A percentile compares a stretch with the other conserved stretches of the same genome.
Conservation (phyloP, 2,329 filamentous ascomycete genomes). For the Setomelanomma holmii region DNA sequence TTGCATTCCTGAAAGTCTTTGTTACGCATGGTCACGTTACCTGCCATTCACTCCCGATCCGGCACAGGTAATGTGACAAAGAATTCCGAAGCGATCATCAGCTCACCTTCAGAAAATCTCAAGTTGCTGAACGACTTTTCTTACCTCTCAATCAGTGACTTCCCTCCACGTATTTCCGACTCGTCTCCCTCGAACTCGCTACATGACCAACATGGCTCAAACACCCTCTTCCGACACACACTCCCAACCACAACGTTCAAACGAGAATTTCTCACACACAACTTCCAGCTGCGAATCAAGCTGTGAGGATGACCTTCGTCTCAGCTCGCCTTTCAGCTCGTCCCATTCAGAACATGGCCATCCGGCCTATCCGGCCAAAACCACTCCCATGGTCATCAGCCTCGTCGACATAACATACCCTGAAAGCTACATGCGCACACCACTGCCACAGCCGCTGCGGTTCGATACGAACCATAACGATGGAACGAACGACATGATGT, state of each 20-base stretch:
- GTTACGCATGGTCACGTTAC: conserved; percentile 29
- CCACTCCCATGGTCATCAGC: neutral
- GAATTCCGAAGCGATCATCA: conserved; percentile 1
- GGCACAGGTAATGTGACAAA: conserved; percentile 13
- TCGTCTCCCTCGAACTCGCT: no score
- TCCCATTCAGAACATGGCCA: neutral
- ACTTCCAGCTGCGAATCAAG: no score
- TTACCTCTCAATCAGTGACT: neutral
- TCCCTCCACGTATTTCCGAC: no score
- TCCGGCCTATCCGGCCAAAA: conserved; percentile 2
- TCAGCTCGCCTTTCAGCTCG: neutral
- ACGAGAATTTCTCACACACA: no score
- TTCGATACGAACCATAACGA: neutral
- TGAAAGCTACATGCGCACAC: conserved; percentile 20
- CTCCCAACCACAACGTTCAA: no score
- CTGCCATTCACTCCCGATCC: conserved; percentile 6
- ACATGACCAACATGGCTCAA: no score
- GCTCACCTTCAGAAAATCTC: neutral
- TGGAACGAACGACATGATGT: neutral
- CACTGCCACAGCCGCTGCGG: conserved; percentile 5
- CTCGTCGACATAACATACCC: conserved; percentile 13
- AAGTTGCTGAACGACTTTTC: neutral
- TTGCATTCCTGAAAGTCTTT: conserved; percentile 11
- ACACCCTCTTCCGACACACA: no score
- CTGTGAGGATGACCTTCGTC: no score